Evolutionary conservation across 352 stramenopile species (phyloP), one percentile per base, ranked within the genome.

Genomic region (Phytopythium oedochilum): DNA sequence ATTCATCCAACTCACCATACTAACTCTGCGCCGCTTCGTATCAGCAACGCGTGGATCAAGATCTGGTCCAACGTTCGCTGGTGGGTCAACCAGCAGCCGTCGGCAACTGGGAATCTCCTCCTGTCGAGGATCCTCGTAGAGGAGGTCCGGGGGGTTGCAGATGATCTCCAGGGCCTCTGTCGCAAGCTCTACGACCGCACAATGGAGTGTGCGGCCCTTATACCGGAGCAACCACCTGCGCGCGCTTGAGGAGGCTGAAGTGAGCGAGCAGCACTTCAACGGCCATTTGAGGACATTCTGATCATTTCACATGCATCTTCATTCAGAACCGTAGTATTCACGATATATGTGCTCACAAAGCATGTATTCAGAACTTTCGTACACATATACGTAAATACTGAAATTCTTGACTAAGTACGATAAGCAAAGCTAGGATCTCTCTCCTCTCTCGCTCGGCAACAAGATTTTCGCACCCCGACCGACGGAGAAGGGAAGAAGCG

Each of bases 401-500:
- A n/a, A n/a, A n/a, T n/a, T n/a, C n/a, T n/a, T n/a, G 15, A 25
- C 32, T 36, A 59, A 52, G 53, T 59, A 32, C 53, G 40, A 38
- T 6, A n/a, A 14, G 22, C 0, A 2, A n/a, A 14, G 22, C 0
- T 5, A 36, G 49, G 35, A 45, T 45, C 34, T 32, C 34, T 6
- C 22, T 28, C 14, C n/a, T n/a, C n/a, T n/a, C n/a, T n/a, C 10
- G 32, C 25, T 29, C 22, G 35, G 32, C 47, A 45, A 44, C 34
- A 55, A 55, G 49, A 55, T 55, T 55, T 55, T 44, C 49, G 49
- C 49, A 34, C 49, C 32, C 35, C 34, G 47, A 18, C 34, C 23
- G 22, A 11, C 22, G 49, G 25, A 44, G 49, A 55, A 44, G 2
- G 68, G 40, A 68, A 64, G 55, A 59, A 61, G 63, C 59, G 60